Percentiles rank a stretch among this genome's conserved stretches.
Evolutionary conservation across 805 yeast genomes (phyloP).

Genomic region (Ogataea pilisensis): DNA sequence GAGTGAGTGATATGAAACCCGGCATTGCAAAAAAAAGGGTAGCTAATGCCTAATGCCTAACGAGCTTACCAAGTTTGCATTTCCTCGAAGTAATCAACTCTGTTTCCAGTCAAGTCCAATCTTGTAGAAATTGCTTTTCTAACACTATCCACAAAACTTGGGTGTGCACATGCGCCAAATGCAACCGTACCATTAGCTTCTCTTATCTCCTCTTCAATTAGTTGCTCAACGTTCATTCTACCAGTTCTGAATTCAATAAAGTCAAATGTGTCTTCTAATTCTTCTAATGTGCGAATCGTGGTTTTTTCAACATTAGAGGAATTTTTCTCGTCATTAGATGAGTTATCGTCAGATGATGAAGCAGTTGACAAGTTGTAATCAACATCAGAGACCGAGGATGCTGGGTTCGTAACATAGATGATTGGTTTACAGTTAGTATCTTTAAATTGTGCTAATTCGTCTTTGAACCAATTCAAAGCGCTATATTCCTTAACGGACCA

Average conservation of each 20-base stretch:
- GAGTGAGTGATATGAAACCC: too few species aligned
- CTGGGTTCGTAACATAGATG: slow-evolving; percentile 39
- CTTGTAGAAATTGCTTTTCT: slow-evolving; percentile 23
- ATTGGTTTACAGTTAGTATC: slow-evolving; percentile 34
- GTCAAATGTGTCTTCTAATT: slow-evolving; percentile 26
- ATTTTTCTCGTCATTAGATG: slow-evolving; percentile 10
- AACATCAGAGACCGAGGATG: slow-evolving; percentile 9
- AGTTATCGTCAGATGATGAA: slow-evolving; percentile 7
- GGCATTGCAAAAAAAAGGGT: too few species aligned
- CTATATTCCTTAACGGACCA: slow-evolving; percentile 61
- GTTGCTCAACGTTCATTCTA: slow-evolving; percentile 36
- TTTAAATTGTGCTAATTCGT: slow-evolving; percentile 36
- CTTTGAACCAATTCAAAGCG: slow-evolving; percentile 48
- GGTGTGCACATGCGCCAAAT: slow-evolving; percentile 48
- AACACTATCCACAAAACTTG: slow-evolving; percentile 34
- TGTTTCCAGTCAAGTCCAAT: slow-evolving; percentile 9
- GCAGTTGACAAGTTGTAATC: slow-evolving; percentile 4
- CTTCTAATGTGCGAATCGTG: slow-evolving; percentile 7
- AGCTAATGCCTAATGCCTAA: too few species aligned
- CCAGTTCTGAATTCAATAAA: slow-evolving; percentile 41
- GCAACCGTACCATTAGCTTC: slow-evolving; percentile 39
- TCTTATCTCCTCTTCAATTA: slow-evolving; percentile 35
- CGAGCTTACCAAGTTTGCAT: slow-evolving; percentile 33
- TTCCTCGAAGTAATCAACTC: slow-evolving; percentile 33
- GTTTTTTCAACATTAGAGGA: slow-evolving; percentile 14